Base-by-base conservation (phyloP, 1,284 basidiomycete genomes). In the Chondrostereum purpureum region DNA sequence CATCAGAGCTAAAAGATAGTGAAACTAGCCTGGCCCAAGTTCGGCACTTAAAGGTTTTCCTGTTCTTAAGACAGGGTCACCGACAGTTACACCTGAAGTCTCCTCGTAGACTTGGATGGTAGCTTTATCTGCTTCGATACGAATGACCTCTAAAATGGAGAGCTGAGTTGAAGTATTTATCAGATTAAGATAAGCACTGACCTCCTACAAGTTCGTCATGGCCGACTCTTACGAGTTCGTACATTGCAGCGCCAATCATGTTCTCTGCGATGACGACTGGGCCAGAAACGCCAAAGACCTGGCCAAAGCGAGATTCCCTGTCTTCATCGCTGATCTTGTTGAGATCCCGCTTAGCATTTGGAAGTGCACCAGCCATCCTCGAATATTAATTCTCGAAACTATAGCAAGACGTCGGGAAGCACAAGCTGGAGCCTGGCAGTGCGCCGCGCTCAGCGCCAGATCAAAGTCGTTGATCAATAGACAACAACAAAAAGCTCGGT, bases 51-150 rank as follows among this genome's bases (percentile, higher is more conserved):
- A 79, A 31, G 95, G 95, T 67, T 99, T 99, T 49, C 95, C 95
- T 36, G 95, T 99, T 49, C 94, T 78, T 60, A 99, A 71, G 12
- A 99, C 96, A 46, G 95, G 95, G 72, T 99, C 95, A 37, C 95
- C 95, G 47, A 99, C 93, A 13, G 92, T 96, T 43, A 99, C 92
- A 55, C 94, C 93, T 42, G 94, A 94, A 3, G 93, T 97, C 73
- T 97, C 94, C 65, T 97, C 96, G 63, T 99, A 99, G n/a, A 99
- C 96, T 68, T 99, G 96, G 53, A 99, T 98, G 5, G 95, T 99
- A 43, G 92, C 88, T 70, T 97, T 93, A 70, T 96, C 94, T 49
- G 83, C 82, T 58, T 97, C 93, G 68, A 97, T 96, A 61, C 94
- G 81, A 57, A 97, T 97, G 59, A 97, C 93, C 88, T 97, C 93